These are phyloP conservation scores for Barnettozyma hawaiiensis DNA, from an alignment of 1,139 yeast genomes.

Conservation along the genomic window DNA sequence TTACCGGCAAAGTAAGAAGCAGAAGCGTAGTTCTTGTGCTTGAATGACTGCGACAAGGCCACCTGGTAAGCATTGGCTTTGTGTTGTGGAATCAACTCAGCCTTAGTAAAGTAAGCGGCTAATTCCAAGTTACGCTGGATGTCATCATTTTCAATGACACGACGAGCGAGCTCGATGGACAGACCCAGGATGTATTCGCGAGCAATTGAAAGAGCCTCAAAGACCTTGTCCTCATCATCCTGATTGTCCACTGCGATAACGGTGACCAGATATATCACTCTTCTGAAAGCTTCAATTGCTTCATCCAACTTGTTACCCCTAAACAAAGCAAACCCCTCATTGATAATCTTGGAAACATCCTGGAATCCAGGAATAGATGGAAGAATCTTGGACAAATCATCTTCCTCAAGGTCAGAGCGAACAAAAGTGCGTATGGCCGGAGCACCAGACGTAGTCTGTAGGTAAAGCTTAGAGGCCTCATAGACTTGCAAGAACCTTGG, in stretches of 20 bases:
- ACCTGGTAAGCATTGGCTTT: conserved; percentile 85
- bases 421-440: conserved; percentile 67
- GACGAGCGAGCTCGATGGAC: conserved; percentile 84
- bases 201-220: conserved; percentile 66
- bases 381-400: conserved; percentile 41
- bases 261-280: conserved; percentile 69
- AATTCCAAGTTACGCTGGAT: conserved; percentile 84
- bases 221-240: conserved; percentile 73
- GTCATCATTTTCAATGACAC: conserved; percentile 64
- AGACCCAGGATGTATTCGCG: conserved; percentile 90
- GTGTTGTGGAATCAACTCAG: conserved; percentile 78
- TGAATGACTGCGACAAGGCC: conserved; percentile 91
- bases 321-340: conserved; percentile 76
- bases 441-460: conserved; percentile 69
- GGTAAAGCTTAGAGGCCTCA: conserved; percentile 67
- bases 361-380: conserved; percentile 79
- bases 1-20: conserved; percentile 90
- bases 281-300: conserved; percentile 76
- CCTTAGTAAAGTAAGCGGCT: conserved; percentile 91
- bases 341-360: conserved; percentile 55
- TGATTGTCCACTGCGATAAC: conserved; percentile 66
- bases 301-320: conserved; percentile 75
- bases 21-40: conserved; percentile 77
- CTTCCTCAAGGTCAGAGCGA: conserved; percentile 60
- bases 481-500: conserved; percentile 77